These are phyloP conservation scores for Ephemerocybe angulata DNA, from an alignment of 768 basidiomycete species.

Conservation along the genomic window DNA sequence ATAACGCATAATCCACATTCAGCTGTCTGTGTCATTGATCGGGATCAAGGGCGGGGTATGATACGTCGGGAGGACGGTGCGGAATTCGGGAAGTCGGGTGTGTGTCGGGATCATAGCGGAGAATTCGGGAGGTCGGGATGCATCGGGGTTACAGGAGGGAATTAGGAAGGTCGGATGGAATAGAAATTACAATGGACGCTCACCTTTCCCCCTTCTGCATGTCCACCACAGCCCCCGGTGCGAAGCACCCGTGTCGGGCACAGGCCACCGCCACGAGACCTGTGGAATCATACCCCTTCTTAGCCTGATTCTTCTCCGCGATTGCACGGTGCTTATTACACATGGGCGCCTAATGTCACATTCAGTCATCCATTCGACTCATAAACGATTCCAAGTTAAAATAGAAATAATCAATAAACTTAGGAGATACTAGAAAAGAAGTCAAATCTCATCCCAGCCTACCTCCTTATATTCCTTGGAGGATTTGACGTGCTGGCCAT, in stretches of 20 bases:
- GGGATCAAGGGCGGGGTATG: too few species aligned
- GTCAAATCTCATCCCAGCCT: not conserved
- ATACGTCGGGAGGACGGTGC: too few species aligned
- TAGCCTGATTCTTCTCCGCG: slow-evolving; percentile 13
- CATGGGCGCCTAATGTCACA: not conserved
- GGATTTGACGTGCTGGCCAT: slow-evolving; percentile 20
- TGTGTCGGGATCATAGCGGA: too few species aligned
- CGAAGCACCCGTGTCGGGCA: slow-evolving; percentile 29
- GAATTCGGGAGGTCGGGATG: too few species aligned
- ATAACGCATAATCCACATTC: slow-evolving; percentile 25
- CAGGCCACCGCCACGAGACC: slow-evolving; percentile 29
- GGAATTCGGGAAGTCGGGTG: too few species aligned
- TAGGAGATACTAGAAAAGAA: not conserved
- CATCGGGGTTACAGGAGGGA: too few species aligned
- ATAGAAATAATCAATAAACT: not conserved
- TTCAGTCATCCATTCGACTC: too few species aligned
- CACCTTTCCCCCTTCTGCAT: slow-evolving; percentile 26
- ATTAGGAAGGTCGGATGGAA: not conserved
- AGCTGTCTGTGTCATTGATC: too few species aligned
- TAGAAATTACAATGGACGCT: not conserved
- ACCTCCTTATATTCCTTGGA: slow-evolving; percentile 12
- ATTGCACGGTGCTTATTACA: slow-evolving; percentile 8
- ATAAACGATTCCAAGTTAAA: too few species aligned
- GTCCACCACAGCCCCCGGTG: slow-evolving; percentile 26
- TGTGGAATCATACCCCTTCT: slow-evolving; percentile 19